Base-by-base conservation (phyloP, 345 rosid genomes). In the Litchi chinensis region DNA sequence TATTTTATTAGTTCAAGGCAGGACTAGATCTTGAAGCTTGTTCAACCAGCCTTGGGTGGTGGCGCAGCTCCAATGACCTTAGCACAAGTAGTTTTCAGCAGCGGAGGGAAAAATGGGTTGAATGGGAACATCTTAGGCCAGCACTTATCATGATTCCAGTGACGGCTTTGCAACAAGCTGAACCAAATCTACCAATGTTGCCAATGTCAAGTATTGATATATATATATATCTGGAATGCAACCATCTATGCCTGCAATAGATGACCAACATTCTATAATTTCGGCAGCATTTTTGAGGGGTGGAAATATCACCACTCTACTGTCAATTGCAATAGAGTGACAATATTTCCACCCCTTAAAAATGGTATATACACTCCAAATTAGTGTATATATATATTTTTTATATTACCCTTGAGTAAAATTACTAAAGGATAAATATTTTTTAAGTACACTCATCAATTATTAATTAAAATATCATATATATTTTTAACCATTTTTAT, bases 91-190 rank as follows among this genome's bases (percentile, higher is more conserved):
- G 5, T 16, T 10, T 66, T 52, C 5, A 76, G 70, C n/a, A 52
- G n/a, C 15, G 72, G 72, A 8, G 72, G 65, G 65, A 66, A 37
- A 10, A 19, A 22, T 12, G 74, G 79, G 43, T 41, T 24, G 5
- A 21, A 8, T 0, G 79, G 79, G 41, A 76, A 68, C 16, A 77
- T 22, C 3, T 77, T 57, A 10, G 66, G 67, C 79, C 79, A 68
- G 11, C 79, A 77, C 9, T 68, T 22, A 4, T 39, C 57, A 5
- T 26, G 9, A 68, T 40, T 13, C 4, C 21, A 10, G 32, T 6
- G 10, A 77, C 13, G 63, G 57, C 57, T 26, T 59, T 11, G 59
- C 79, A 41, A 41, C 74, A 77, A 22, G 60, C 59, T 6, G 68
- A 54, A 9, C 72, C 65, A 52, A 39, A 5, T 6, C 44, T 19